Evolutionary conservation across 805 yeast genomes (phyloP).

Genomic region (Nakazawaea molendinolei): DNA sequence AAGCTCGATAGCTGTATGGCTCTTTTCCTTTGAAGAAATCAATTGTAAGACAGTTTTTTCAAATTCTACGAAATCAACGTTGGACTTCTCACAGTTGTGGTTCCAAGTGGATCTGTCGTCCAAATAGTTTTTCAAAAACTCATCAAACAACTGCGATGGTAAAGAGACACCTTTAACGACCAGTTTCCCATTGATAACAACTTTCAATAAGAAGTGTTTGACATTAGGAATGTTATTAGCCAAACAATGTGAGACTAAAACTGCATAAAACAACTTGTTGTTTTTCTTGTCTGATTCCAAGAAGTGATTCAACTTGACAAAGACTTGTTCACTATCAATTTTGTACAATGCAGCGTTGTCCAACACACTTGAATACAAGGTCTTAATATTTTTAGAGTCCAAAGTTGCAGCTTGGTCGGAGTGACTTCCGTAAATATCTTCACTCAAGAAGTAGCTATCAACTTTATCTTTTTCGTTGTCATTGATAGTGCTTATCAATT

Average conservation of each 20-base stretch:
- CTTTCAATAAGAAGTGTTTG: slow-evolving; percentile 43
- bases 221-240: slow-evolving; percentile 44
- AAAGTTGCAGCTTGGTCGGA: slow-evolving; percentile 46
- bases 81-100: slow-evolving; percentile 36
- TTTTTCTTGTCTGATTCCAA: slow-evolving; percentile 45
- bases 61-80: slow-evolving; percentile 44
- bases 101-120: slow-evolving; percentile 39
- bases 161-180: slow-evolving; percentile 34
- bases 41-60: slow-evolving; percentile 54
- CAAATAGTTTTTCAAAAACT: slow-evolving; percentile 39
- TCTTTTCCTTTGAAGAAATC: slow-evolving; percentile 57
- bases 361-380: slow-evolving; percentile 33
- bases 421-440: slow-evolving; percentile 51
- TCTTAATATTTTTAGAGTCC: slow-evolving; percentile 57
- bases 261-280: slow-evolving; percentile 53
- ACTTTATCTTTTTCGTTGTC: slow-evolving; percentile 25
- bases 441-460: slow-evolving; percentile 42
- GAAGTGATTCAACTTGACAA: slow-evolving; percentile 25
- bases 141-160: slow-evolving; percentile 41
- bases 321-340: slow-evolving; percentile 44
- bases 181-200: slow-evolving; percentile 34
- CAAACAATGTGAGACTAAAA: slow-evolving; percentile 63
- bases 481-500: slow-evolving; percentile 30
- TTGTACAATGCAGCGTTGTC: slow-evolving; percentile 34
- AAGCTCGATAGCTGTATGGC: slow-evolving; percentile 51